Conservation (phyloP, 106 monocot species). For the Platanthera zijinensis region DNA sequence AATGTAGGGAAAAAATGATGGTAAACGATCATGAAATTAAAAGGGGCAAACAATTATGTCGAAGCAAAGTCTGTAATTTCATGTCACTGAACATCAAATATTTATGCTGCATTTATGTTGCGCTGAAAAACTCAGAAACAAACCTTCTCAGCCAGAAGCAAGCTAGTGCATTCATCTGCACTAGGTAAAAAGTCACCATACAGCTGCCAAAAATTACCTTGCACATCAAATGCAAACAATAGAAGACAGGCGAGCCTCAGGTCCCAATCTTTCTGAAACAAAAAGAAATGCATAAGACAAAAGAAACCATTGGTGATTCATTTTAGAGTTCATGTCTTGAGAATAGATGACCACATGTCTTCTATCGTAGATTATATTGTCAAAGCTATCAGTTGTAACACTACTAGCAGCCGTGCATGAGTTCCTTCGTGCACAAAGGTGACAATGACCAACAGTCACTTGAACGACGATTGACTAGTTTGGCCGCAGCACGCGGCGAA, state of each 20-base stretch:
- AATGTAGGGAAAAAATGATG: not conserved
- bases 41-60: not conserved
- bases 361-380: not conserved
- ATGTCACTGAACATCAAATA: not conserved
- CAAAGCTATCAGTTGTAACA: not conserved
- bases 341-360: not conserved
- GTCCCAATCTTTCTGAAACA: slow-evolving; percentile 89
- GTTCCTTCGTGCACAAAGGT: no score
- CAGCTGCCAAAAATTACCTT: slow-evolving; percentile 91
- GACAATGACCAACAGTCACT: no score
- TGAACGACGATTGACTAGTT: no score
- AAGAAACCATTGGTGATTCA: not conserved
- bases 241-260: slow-evolving; percentile 88
- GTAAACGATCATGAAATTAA: no score
- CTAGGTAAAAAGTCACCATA: slow-evolving; percentile 94
- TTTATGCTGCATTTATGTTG: not conserved
- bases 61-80: not conserved
- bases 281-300: not conserved
- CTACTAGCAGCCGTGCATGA: not conserved
- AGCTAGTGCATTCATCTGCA: slow-evolving; percentile 80
- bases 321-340: not conserved
- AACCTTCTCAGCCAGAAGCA: slow-evolving; percentile 89
- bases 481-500: no score
- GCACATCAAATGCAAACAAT: slow-evolving; percentile 77
- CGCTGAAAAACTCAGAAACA: slow-evolving; percentile 7